Evolutionary conservation across 1,284 basidiomycete genomes (phyloP).

Genomic region (Marasmius sp.): DNA sequence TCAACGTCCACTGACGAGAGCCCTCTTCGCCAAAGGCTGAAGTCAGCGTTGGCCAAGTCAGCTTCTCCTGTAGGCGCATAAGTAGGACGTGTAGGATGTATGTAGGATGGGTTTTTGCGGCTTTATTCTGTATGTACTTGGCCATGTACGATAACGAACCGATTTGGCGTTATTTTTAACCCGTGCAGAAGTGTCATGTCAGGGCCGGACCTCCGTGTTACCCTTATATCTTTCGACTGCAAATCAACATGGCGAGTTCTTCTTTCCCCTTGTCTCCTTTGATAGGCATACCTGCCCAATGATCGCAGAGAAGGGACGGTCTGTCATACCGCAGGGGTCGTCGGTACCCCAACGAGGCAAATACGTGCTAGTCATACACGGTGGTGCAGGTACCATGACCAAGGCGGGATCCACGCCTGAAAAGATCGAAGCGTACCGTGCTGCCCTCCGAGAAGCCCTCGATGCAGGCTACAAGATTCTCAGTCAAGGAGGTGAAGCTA

Average conservation of each 20-base stretch:
- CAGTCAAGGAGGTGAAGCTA: conserved; percentile 67
- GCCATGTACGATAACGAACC: too few species aligned
- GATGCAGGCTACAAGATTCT: conserved; percentile 65
- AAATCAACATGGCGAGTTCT: too few species aligned
- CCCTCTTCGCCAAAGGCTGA: conserved; percentile 21
- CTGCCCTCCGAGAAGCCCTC: conserved; percentile 54
- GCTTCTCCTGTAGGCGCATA: background rate
- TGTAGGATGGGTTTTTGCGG: background rate
- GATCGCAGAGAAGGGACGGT: background rate
- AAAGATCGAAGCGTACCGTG: conserved; percentile 57
- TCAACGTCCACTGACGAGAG: conserved; percentile 8
- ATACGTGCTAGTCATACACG: conserved; percentile 71
- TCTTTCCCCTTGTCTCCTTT: too few species aligned
- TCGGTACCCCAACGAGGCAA: background rate
- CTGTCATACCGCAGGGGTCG: background rate
- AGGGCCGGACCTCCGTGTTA: too few species aligned
- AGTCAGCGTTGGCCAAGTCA: conserved; percentile 10
- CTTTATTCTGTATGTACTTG: too few species aligned
- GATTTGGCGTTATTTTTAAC: too few species aligned
- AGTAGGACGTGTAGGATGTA: background rate
- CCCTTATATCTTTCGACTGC: too few species aligned
- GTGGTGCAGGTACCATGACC: conserved; percentile 73
- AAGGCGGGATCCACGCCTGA: conserved; percentile 62
- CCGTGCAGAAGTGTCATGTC: too few species aligned
- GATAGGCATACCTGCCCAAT: background rate